Percentiles rank a stretch among this genome's conserved stretches.
Evolutionary conservation across 441 rosid species (phyloP).

Genomic region (Viola pubescens): DNA sequence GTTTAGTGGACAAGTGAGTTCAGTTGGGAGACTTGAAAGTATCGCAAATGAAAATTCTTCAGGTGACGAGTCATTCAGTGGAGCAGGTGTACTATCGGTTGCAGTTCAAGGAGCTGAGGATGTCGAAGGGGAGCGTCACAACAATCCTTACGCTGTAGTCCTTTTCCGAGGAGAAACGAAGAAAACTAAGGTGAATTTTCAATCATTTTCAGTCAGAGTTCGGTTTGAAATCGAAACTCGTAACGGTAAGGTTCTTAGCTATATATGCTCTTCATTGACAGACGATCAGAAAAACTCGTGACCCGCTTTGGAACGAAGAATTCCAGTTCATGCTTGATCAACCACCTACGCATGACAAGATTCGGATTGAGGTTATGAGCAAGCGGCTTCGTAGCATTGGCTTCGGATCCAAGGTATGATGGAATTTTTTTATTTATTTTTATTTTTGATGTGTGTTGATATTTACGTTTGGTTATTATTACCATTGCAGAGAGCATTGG

Average conservation of each 20-base stretch:
- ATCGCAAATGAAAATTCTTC: slow-evolving; percentile 26
- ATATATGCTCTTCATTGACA: slow-evolving; percentile 13
- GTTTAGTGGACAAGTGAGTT: slow-evolving; percentile 20
- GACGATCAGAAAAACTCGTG: slow-evolving; percentile 62
- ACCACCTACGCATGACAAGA: slow-evolving; percentile 73
- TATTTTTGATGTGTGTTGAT: no score
- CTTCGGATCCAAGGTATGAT: slow-evolving; percentile 57
- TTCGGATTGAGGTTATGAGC: slow-evolving; percentile 67
- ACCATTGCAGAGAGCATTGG: slow-evolving; percentile 59
- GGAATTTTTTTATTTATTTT: neutral
- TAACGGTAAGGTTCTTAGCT: neutral
- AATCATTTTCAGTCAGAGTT: neutral
- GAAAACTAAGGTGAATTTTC: slow-evolving; percentile 59
- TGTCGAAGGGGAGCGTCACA: slow-evolving; percentile 70
- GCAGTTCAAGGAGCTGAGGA: slow-evolving; percentile 69
- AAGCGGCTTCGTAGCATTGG: slow-evolving; percentile 38
- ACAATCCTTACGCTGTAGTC: slow-evolving; percentile 65
- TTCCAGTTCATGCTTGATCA: slow-evolving; percentile 75
- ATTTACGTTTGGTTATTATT: neutral
- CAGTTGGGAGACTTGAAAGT: slow-evolving; percentile 28
- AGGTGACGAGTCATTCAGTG: slow-evolving; percentile 29
- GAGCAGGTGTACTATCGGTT: slow-evolving; percentile 78
- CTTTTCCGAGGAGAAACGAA: slow-evolving; percentile 71
- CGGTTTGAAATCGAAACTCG: no score
- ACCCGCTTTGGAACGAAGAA: slow-evolving; percentile 86